Evolutionary conservation across 1,284 basidiomycete genomes (phyloP).

Genomic region (Cryptococcus sp.): DNA sequence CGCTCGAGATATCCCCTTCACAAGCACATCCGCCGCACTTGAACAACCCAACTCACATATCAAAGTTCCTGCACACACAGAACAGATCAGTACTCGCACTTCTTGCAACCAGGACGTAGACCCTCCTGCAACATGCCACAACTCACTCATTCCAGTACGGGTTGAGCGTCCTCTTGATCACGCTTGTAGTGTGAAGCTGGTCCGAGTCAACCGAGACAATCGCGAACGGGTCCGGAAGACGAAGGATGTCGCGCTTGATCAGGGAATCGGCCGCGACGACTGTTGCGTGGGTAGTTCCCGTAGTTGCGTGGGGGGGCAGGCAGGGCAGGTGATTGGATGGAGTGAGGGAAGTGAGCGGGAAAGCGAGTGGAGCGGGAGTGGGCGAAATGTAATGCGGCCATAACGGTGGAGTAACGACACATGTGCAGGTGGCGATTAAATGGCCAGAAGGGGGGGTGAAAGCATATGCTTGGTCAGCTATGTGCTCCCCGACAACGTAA

Average conservation of each 20-base stretch:
- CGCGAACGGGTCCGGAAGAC: slow-evolving; percentile 89
- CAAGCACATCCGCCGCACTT: too few species aligned
- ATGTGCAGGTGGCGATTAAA: not conserved
- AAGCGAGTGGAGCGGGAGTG: not conserved
- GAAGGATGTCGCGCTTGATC: slow-evolving; percentile 84
- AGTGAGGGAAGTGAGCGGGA: not conserved
- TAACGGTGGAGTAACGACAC: not conserved
- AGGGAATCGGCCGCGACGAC: slow-evolving; percentile 86
- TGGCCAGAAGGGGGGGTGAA: slow-evolving; percentile 1
- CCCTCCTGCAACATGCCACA: not conserved
- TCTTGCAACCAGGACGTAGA: not conserved
- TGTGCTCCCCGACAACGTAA: not conserved
- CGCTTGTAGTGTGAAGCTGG: slow-evolving; percentile 85
- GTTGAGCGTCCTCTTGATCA: slow-evolving; percentile 84
- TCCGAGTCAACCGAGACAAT: slow-evolving; percentile 92
- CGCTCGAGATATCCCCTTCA: not conserved
- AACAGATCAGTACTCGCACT: not conserved
- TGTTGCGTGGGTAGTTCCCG: slow-evolving; percentile 38
- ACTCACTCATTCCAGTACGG: slow-evolving; percentile 82
- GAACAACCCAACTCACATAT: slow-evolving; percentile 58
- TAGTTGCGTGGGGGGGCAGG: too few species aligned
- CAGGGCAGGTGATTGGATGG: too few species aligned
- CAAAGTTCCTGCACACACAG: slow-evolving; percentile 60
- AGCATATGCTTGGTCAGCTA: not conserved
- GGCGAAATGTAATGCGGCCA: not conserved